Base-by-base conservation (phyloP, 495 filamentous ascomycete species). In the Penicillium daleae region DNA sequence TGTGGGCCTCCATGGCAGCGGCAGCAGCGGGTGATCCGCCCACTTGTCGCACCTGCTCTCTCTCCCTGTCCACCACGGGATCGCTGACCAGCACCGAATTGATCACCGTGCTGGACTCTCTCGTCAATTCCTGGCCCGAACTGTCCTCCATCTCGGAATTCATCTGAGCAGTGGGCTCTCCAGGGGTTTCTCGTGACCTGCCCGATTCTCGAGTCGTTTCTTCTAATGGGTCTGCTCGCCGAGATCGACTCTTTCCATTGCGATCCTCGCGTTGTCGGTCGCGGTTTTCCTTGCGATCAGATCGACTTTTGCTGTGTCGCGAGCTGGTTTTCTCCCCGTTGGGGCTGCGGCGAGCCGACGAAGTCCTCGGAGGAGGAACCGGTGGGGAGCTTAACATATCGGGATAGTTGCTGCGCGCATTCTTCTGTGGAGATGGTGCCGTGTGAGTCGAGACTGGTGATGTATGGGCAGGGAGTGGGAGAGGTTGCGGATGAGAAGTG, bases 1-100 rank as follows among this genome's bases (percentile, higher is more conserved):
- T 79, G 4, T 83, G 72, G 22, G 81, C 78, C 32, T 82, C 74
- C 50, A 26, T 35, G 33, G 85, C 85, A 1, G 81, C 70, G 12
- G 73, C 73, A 1, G 82, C 76, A 4, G 81, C 80, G 13, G 86
- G 80, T 29, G 86, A 81, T 33, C 90, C 81, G 70, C 90, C 86
- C 15, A 79, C 78, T 64, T 89, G 79, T 27, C 92, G 89, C 64
- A 90, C 90, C 61, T 84, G 82, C 71, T 93, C 93, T 53, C 93
- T 83, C 46, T 86, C 88, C 53, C 92, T 81, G 70, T 96, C 92
- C 27, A 91, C 87, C 61, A 87, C 83, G 21, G 91, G 91, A 66
- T 96, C 91, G 53, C 89, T 90, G 56, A 93, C 83, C 63, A 93
- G 74, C 15, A 95, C 84, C 40, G 90, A 85, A 68, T 91, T 91